A percentile compares a stretch with the other conserved stretches of the same genome.
phyloP scores from a whole-genome alignment of 768 basidiomycete genomes.

The Dendrothele bispora region DNA sequence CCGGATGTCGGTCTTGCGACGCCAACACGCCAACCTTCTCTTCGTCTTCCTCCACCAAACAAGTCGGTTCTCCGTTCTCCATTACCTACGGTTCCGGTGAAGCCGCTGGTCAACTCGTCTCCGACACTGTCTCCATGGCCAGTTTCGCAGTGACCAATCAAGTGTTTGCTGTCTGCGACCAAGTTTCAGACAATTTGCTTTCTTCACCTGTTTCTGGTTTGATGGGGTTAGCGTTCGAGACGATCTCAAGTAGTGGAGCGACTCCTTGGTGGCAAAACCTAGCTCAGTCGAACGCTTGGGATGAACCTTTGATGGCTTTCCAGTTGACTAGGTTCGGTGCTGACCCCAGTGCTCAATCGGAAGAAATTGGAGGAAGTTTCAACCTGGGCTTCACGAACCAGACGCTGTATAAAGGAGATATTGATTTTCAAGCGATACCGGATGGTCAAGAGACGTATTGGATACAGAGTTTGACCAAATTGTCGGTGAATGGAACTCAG shows the following conservation, averaged over 20 bases:
- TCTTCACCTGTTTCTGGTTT: conserved; percentile 81
- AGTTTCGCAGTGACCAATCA: conserved; percentile 84
- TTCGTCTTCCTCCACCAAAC: conserved; percentile 61
- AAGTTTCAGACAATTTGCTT: conserved; percentile 60
- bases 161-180: conserved; percentile 60
- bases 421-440: conserved; percentile 78
- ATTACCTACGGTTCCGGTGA: conserved; percentile 84
- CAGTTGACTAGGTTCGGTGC: conserved; percentile 74
- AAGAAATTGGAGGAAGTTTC: conserved; percentile 74
- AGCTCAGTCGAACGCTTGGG: conserved; percentile 57
- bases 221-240: conserved; percentile 80
- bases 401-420: conserved; percentile 76
- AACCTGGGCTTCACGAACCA: conserved; percentile 70
- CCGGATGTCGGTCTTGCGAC: conserved; percentile 45
- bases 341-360: conserved; percentile 31
- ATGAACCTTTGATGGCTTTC: conserved; percentile 77
- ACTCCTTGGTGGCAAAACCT: conserved; percentile 87
- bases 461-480: conserved; percentile 63
- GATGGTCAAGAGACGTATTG: conserved; percentile 65
- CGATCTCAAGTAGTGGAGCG: conserved; percentile 69
- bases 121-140: conserved; percentile 84
- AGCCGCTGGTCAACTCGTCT: conserved; percentile 67
- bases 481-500: conserved; percentile 44
- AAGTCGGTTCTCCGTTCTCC: conserved; percentile 54
- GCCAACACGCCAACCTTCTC: conserved; percentile 48